Base-by-base conservation (phyloP, 345 rosid genomes). In the Eucalyptus camaldulensis region DNA sequence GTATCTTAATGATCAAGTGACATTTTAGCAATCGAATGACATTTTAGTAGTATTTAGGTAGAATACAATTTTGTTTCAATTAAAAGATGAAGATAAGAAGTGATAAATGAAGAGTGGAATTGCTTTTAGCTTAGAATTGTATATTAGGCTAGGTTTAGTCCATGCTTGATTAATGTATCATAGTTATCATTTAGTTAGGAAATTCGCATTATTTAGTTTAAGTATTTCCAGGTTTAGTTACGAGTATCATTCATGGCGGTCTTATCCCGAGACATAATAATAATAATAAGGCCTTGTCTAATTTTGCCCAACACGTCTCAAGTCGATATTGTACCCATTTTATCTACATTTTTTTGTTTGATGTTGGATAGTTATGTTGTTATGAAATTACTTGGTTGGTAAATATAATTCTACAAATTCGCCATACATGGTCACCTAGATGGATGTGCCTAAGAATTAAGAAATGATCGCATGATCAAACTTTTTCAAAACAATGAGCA, bases 191-290 rank as follows among this genome's bases (percentile, higher is more conserved):
- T 58, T 58, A 5, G n/a, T 58, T 58, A 58, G 65, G n/a, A 29
- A 3, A 3, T 62, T 62, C 4, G 2, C 69, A 62, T 62, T 62
- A 29, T 62, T 27, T 29, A 62, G 33, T 62, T 62, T 29, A 62
- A 62, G 69, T 62, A 62, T 4, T 62, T 62, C 2, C 33, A 27
- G 1, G 69, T 62, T 62, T 1, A 12, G 17, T 60, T 60, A 5
- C 0, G 65, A 11, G 13, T 25, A 58, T 11, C 29, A 24, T 10
- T 56, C 62, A 22, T 0, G 2, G 12, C 0, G 1, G 62, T 56
- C 3, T 22, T 56, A 22, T 56, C 27, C 5, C 1, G 27, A 22
- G 62, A 24, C 25, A 9, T 22, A 56, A 56, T 22, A 47, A 47
- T 22, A 47, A 47, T 49, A 25, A 58, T 24, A 58, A 2, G n/a